phyloP scores from a whole-genome alignment of 2,329 filamentous ascomycete species.

The Ophiocordyceps polyrhachis-furcata region DNA sequence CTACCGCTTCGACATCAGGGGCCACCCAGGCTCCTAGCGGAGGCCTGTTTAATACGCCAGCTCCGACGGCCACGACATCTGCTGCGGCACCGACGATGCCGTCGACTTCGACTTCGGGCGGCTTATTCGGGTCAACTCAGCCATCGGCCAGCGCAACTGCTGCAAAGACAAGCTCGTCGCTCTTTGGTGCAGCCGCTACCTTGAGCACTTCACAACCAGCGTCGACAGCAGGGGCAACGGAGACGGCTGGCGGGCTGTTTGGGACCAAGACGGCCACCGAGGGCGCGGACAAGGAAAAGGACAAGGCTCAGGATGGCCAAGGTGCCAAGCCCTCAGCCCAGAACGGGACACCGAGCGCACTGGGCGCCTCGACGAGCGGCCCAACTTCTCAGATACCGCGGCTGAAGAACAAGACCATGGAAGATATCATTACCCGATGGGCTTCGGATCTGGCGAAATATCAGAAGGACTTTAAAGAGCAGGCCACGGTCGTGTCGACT shows the following conservation, averaged over 20 bases:
- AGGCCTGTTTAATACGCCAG: slow-evolving; percentile 14
- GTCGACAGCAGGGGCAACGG: slow-evolving; percentile 4
- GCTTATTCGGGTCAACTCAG: slow-evolving; percentile 13
- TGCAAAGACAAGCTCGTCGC: slow-evolving; percentile 4
- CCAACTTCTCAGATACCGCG: slow-evolving; percentile 73
- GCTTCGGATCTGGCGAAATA: slow-evolving; percentile 89
- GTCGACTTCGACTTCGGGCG: slow-evolving; percentile 11
- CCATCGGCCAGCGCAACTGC: slow-evolving; percentile 3
- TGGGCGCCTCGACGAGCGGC: slow-evolving; percentile 61
- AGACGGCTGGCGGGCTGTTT: slow-evolving; percentile 10
- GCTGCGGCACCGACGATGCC: slow-evolving; percentile 12
- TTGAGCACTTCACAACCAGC: slow-evolving; percentile 11
- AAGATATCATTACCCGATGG: slow-evolving; percentile 96
- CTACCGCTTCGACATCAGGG: slow-evolving; percentile 6
- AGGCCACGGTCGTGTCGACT: slow-evolving; percentile 67
- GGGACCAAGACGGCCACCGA: slow-evolving; percentile 16
- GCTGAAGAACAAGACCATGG: slow-evolving; percentile 96
- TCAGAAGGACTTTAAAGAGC: slow-evolving; percentile 86
- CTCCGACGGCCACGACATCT: slow-evolving; percentile 11
- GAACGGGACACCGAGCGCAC: slow-evolving; percentile 15
- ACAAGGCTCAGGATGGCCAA: slow-evolving; percentile 9
- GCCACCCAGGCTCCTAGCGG: slow-evolving; percentile 10
- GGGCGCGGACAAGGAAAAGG: slow-evolving; percentile 7
- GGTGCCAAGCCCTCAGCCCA: slow-evolving; percentile 11
- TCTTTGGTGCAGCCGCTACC: slow-evolving; percentile 7